phyloP scores from a whole-genome alignment of 208 protist genomes.

The Porcisia deanei region DNA sequence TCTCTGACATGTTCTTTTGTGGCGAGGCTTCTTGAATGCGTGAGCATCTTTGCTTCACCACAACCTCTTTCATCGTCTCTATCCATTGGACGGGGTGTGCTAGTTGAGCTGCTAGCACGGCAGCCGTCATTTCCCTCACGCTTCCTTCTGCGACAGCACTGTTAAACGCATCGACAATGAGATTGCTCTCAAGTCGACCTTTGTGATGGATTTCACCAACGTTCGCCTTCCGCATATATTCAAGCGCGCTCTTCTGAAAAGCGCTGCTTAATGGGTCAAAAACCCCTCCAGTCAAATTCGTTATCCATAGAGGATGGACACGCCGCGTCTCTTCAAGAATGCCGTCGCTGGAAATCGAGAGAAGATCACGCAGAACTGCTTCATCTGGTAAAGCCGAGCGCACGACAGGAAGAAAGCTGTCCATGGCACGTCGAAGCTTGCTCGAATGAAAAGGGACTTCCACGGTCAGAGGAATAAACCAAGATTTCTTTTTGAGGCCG shows the following conservation, averaged over 20 bases:
- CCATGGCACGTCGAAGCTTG: constrained; percentile 53
- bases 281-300: constrained; percentile 76
- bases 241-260: constrained; percentile 53
- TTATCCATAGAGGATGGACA: constrained; percentile 61
- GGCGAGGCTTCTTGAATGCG: constrained; percentile 72
- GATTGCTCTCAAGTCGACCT: constrained; percentile 57
- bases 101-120: constrained; percentile 75
- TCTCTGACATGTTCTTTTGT: constrained; percentile 59
- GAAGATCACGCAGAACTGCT: constrained; percentile 41
- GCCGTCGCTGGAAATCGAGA: constrained; percentile 35
- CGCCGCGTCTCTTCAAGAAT: background rate
- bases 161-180: constrained; percentile 50
- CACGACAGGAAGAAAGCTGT: constrained; percentile 76
- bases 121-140: constrained; percentile 72
- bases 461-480: constrained; percentile 84
- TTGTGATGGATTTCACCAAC: constrained; percentile 82
- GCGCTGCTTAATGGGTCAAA: constrained; percentile 60
- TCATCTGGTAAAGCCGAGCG: constrained; percentile 73
- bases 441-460: constrained; percentile 88
- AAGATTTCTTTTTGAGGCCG: constrained; percentile 88
- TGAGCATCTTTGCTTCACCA: constrained; percentile 36
- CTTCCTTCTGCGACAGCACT: constrained; percentile 37
- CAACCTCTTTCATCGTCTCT: constrained; percentile 72
- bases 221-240: constrained; percentile 63
- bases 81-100: constrained; percentile 86